Base-by-base conservation (phyloP, 805 yeast species). In the Metschnikowia drakensbergensis region DNA sequence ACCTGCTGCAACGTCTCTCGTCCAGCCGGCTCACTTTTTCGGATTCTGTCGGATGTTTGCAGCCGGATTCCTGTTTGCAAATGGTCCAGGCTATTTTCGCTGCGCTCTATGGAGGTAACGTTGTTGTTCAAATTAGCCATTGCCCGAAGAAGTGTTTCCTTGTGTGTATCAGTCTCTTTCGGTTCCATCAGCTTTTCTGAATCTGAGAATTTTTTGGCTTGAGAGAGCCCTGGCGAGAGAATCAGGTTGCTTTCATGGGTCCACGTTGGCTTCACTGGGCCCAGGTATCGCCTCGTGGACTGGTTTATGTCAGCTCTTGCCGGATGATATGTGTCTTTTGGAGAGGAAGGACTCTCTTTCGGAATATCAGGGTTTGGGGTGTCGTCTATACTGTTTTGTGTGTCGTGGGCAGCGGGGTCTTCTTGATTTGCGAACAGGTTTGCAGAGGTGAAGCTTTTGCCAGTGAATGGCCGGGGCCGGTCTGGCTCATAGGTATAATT, bases 1-100 rank as follows among this genome's bases (percentile, higher is more conserved):
- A 79, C 75, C 52, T 76, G 81, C 52, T 54, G 54, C 36, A 50
- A 50, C 13, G 32, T 10, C 25, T 42, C 45, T 3, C 45, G 37
- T 17, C 32, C 26, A 10, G 44, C 51, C 22, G 58, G 54, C 29
- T 53, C 59, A 11, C 33, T 27, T 26, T 35, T 35, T n/a, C 51
- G 37, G 37, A 23, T 51, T 17, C 49, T 35, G 11, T 44, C 52
- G 3, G 29, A 13, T 6, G 32, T 8, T 33, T 25, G 37, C 26
- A 27, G 22, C 26, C 17, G 33, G 13, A 13, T 10, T n/a, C 34
- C 39, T 11, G 26, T 9, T 23, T 28, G 39, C 25, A 17, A 11
- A 9, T 25, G 35, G 17, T n/a, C 22, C 29, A 23, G 26, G 27
- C n/a, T 13, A 17, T 13, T 34, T 11, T 22, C 40, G 28, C n/a